A percentile compares a stretch with the other conserved stretches of the same genome.
These are phyloP conservation scores for Margaritispora aquatica DNA, from an alignment of 495 filamentous ascomycete genomes.

Conservation along the genomic window DNA sequence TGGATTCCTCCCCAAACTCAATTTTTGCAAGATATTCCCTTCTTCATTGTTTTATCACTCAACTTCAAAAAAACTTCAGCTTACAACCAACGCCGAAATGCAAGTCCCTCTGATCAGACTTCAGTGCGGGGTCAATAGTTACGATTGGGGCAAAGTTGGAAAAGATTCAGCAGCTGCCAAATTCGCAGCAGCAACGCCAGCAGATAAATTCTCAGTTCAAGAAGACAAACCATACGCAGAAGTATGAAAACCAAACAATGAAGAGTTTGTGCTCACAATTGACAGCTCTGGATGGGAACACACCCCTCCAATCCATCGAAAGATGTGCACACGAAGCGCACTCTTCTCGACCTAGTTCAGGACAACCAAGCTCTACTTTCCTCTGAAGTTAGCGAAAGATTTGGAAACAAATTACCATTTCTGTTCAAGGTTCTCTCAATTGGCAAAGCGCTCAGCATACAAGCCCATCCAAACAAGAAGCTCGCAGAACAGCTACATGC, in stretches of 20 bases:
- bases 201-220: slow-evolving; percentile 66
- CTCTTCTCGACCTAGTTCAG: slow-evolving; percentile 82
- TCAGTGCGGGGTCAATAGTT: slow-evolving; percentile 96
- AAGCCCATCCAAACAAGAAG: slow-evolving; percentile 97
- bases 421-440: slow-evolving; percentile 97
- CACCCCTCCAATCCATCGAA: slow-evolving; percentile 93
- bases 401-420: slow-evolving; percentile 80
- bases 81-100: slow-evolving; percentile 8
- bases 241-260: slow-evolving; percentile 37
- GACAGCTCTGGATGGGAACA: slow-evolving; percentile 96
- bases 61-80: not conserved
- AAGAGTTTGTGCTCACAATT: not conserved
- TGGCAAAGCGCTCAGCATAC: slow-evolving; percentile 89
- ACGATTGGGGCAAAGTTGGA: slow-evolving; percentile 97
- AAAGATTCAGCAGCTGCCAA: slow-evolving; percentile 70
- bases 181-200: slow-evolving; percentile 71
- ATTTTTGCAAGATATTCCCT: too few relatives aligned
- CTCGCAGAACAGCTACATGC: slow-evolving; percentile 85
- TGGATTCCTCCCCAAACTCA: not conserved
- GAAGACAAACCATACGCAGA: slow-evolving; percentile 84
- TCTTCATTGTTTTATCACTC: too few relatives aligned
- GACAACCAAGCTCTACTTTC: slow-evolving; percentile 82
- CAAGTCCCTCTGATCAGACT: slow-evolving; percentile 77
- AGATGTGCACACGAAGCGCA: slow-evolving; percentile 76
- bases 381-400: slow-evolving; percentile 59